Base-by-base conservation (phyloP, 768 basidiomycete genomes). In the Amanita exitialis region DNA sequence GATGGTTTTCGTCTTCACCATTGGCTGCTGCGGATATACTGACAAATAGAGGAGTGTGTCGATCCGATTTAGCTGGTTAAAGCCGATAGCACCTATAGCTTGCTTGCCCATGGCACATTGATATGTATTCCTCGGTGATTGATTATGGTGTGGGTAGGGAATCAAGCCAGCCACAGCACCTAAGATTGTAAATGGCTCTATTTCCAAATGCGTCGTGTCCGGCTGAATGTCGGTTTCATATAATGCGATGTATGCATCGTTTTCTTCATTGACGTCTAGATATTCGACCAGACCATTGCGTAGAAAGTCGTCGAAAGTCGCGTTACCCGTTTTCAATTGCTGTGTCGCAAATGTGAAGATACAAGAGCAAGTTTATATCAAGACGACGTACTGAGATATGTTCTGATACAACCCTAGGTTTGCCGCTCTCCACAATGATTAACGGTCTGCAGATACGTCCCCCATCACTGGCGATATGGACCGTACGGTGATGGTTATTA, bases 51-150 rank as follows among this genome's bases (percentile, higher is more conserved):
- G 76, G 35, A 99, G 77, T 0, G 96, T 99, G 65, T 99, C 96
- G 63, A 99, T 98, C 41, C 96, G 81, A 62, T 92, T 91, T 57
- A 97, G 81, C 66, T 99, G 96, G 65, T 98, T 99, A 69, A 94
- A 96, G 0, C 85, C 95, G 54, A 99, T 99, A 10, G 94, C 94
- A 18, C 96, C 96, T 56, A 99, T 99, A 2, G 96, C 95, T 73
- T 99, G 96, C 72, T 99, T 99, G 49, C 96, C 95, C 95, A 99
- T 99, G 50, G 95, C 95, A 62, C 95, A 99, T 71, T 99, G 95
- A 64, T 99, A 99, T 8, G 96, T 99, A 62, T 99, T 99, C 49
- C 96, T 86, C 2, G 96, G 96, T 4, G 96, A 98, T 62, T 99
- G 96, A 62, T 99, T 99, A 66, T 99, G 96, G 64, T 99, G 96